Conservation (phyloP, 1,139 yeast genomes). For the Zygosaccharomyces pseudobailii region DNA sequence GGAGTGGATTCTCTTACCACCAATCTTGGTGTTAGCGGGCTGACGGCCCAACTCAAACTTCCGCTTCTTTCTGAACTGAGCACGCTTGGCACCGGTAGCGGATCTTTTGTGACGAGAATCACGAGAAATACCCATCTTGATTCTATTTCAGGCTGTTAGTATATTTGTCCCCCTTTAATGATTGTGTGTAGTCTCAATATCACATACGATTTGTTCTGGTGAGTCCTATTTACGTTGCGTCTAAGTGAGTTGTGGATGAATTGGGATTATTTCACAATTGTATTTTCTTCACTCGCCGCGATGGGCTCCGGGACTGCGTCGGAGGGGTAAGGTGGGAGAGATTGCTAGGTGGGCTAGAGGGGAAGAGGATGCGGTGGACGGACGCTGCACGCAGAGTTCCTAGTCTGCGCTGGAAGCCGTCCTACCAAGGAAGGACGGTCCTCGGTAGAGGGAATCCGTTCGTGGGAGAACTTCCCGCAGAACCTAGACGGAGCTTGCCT, state of each 20-base stretch:
- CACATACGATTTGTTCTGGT: constrained; percentile 18
- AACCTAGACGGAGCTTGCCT: no score
- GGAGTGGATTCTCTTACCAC: constrained; percentile 97
- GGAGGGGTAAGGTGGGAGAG: not conserved
- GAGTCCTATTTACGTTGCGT: constrained; percentile 10
- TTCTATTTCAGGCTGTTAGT: constrained; percentile 22
- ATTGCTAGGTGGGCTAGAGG: not conserved
- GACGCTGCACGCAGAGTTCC: no score
- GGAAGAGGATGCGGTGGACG: not conserved
- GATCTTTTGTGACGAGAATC: constrained; percentile 99
- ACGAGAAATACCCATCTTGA: constrained; percentile 98
- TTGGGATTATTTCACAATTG: constrained; percentile 2
- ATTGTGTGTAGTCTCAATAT: constrained; percentile 1
- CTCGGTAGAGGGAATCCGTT: no score
- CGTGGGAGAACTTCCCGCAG: no score
- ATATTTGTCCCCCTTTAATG: not conserved
- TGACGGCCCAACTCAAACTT: constrained; percentile 99
- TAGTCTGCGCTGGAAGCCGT: no score
- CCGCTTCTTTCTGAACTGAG: constrained; percentile 99
- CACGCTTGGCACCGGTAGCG: constrained; percentile 99
- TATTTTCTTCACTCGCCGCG: constrained; percentile 5
- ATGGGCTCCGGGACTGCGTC: constrained; percentile 1
- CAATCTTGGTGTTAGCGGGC: constrained; percentile 99
- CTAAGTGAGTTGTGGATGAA: not conserved
- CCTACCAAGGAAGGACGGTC: no score